Evolutionary conservation across 345 rosid species (phyloP).

Genomic region (Aquilaria malaccensis): DNA sequence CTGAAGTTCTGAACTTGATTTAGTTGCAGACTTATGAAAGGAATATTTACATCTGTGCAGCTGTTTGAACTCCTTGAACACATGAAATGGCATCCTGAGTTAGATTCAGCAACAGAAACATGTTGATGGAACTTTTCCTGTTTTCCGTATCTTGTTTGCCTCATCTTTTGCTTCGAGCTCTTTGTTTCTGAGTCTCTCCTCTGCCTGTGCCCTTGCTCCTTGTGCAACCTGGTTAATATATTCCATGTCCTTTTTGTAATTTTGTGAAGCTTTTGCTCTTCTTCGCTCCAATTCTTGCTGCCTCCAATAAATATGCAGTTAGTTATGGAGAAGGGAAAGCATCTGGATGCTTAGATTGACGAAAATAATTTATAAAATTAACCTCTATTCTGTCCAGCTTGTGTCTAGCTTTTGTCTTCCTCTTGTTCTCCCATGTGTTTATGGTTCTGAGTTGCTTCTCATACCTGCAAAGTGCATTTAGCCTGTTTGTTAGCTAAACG

Average conservation of each 20-base stretch:
- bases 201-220: slow-evolving; percentile 51
- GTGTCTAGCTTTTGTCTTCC: slow-evolving; percentile 43
- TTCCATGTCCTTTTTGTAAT: slow-evolving; percentile 33
- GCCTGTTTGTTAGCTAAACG: slow-evolving; percentile 8
- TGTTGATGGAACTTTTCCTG: slow-evolving; percentile 37
- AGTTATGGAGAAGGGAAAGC: neutral
- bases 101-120: slow-evolving; percentile 49
- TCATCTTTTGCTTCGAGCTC: slow-evolving; percentile 56
- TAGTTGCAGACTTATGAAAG: neutral
- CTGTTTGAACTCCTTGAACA: neutral
- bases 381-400: slow-evolving; percentile 58
- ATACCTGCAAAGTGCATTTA: slow-evolving; percentile 35
- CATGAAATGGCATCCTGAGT: slow-evolving; percentile 1
- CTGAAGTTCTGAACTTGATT: neutral
- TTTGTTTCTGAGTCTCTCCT: slow-evolving; percentile 38
- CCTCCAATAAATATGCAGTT: slow-evolving; percentile 17
- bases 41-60: neutral
- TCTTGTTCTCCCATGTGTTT: slow-evolving; percentile 51
- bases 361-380: slow-evolving; percentile 6
- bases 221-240: slow-evolving; percentile 33
- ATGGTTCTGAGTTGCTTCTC: slow-evolving; percentile 37
- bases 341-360: neutral
- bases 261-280: slow-evolving; percentile 35
- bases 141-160: slow-evolving; percentile 50
- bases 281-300: slow-evolving; percentile 37